A percentile compares a stretch with the other conserved stretches of the same genome.
These are phyloP conservation scores for Halenospora varia DNA, from an alignment of 495 filamentous ascomycete species.

Conservation along the genomic window DNA sequence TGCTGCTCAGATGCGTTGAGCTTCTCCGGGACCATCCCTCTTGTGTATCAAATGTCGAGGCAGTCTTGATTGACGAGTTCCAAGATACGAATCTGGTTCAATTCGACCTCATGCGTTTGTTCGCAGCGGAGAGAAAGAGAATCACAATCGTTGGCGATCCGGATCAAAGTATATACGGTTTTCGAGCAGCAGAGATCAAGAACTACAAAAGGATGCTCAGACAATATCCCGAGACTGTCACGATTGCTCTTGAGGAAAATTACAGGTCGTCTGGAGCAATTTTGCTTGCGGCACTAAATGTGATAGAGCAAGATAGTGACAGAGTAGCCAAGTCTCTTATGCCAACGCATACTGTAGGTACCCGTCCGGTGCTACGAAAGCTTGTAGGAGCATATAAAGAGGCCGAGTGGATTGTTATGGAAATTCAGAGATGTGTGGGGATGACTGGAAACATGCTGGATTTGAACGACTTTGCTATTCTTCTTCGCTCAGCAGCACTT, in stretches of 20 bases:
- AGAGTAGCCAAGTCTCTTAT: conserved; percentile 75
- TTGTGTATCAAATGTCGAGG: conserved; percentile 89
- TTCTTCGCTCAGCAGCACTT: conserved; percentile 78
- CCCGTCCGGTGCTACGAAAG: conserved; percentile 77
- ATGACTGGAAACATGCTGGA: conserved; percentile 70
- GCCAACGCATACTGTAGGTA: conserved; percentile 77
- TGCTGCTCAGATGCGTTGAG: conserved; percentile 79
- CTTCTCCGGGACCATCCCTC: conserved; percentile 71
- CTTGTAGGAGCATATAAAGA: conserved; percentile 70
- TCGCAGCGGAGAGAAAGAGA: conserved; percentile 64
- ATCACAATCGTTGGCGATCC: conserved; percentile 97
- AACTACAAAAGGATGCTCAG: conserved; percentile 78
- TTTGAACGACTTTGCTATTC: conserved; percentile 77
- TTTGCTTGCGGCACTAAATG: conserved; percentile 69
- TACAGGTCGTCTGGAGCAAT: conserved; percentile 95
- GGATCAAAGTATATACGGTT: conserved; percentile 98
- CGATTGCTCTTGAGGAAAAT: conserved; percentile 89
- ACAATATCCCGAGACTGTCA: conserved; percentile 70
- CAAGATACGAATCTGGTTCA: conserved; percentile 97
- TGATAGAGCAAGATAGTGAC: conserved; percentile 88
- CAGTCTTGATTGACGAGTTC: conserved; percentile 95
- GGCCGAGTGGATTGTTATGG: conserved; percentile 83
- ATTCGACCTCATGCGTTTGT: conserved; percentile 90
- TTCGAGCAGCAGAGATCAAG: conserved; percentile 92
- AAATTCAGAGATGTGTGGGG: conserved; percentile 68